Evolutionary conservation across 139 green algal genomes (phyloP).

Genomic region (Spirogloea muscicola): DNA sequence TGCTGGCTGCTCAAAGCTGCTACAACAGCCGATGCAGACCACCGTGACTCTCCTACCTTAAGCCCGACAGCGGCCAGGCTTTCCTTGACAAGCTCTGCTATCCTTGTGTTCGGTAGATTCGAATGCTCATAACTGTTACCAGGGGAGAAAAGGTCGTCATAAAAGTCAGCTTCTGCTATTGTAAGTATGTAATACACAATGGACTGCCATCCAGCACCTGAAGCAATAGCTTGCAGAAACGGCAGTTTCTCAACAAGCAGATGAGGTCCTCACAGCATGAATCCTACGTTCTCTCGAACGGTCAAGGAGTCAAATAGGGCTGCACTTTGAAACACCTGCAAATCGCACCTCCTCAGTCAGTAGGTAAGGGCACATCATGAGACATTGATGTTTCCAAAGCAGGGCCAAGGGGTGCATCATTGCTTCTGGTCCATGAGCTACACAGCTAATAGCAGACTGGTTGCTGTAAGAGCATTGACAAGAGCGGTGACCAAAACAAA

Average conservation of each 20-base stretch:
- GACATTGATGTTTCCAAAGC: too few relatives aligned
- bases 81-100: conserved; percentile 71
- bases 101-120: conserved; percentile 60
- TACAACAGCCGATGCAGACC: neutral
- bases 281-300: conserved; percentile 63
- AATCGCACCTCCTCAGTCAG: too few relatives aligned
- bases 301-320: conserved; percentile 98
- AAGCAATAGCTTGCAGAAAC: neutral
- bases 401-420: too few relatives aligned
- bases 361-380: too few relatives aligned
- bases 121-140: conserved; percentile 81
- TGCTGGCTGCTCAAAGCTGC: neutral
- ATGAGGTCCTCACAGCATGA: conserved; percentile 45
- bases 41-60: conserved; percentile 33
- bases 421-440: too few relatives aligned
- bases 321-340: conserved; percentile 91
- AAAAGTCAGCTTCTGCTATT: too few relatives aligned
- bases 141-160: neutral
- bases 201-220: neutral
- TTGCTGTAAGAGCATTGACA: too few relatives aligned
- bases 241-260: neutral
- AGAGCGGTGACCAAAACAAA: too few relatives aligned
- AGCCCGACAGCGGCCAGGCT: conserved; percentile 85
- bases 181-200: neutral
- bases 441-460: too few relatives aligned